These are phyloP conservation scores for Physocladia obscura DNA, from an alignment of 192 early-diverging fungal species.

Conservation along the genomic window DNA sequence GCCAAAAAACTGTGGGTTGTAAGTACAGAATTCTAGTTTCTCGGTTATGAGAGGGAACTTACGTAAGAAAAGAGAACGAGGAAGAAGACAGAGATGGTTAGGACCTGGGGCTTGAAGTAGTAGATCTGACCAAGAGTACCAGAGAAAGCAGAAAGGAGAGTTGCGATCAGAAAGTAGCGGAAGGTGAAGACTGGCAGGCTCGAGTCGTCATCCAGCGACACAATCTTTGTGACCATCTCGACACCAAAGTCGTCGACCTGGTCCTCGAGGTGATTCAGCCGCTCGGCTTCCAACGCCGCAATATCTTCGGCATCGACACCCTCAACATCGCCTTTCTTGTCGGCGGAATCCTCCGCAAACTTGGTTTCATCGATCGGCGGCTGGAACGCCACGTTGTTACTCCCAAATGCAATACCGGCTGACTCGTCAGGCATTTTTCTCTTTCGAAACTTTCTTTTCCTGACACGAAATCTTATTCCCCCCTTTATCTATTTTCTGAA, in stretches of 20 bases:
- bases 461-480: no score
- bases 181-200: not conserved
- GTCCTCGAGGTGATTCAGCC: not conserved
- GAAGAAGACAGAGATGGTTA: not conserved
- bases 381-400: no score
- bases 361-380: no score
- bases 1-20: not conserved
- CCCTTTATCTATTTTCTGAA: no score
- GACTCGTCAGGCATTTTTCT: no score
- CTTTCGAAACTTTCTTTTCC: no score
- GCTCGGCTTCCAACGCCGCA: not conserved
- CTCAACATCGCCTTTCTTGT: no score
- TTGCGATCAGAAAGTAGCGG: conserved; percentile 3
- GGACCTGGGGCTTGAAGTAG: not conserved
- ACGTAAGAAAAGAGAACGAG: conserved; percentile 3
- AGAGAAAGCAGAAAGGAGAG: not conserved
- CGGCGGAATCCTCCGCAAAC: no score
- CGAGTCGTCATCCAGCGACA: not conserved
- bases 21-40: not conserved
- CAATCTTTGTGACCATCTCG: not conserved
- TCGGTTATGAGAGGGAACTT: not conserved
- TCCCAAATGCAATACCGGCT: no score
- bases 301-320: no score
- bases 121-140: not conserved
- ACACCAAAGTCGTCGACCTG: conserved; percentile 8